A percentile compares a stretch with the other conserved stretches of the same genome.
phyloP scores from a whole-genome alignment of 179 eudicot genomes.

The Silene noctiflora region DNA sequence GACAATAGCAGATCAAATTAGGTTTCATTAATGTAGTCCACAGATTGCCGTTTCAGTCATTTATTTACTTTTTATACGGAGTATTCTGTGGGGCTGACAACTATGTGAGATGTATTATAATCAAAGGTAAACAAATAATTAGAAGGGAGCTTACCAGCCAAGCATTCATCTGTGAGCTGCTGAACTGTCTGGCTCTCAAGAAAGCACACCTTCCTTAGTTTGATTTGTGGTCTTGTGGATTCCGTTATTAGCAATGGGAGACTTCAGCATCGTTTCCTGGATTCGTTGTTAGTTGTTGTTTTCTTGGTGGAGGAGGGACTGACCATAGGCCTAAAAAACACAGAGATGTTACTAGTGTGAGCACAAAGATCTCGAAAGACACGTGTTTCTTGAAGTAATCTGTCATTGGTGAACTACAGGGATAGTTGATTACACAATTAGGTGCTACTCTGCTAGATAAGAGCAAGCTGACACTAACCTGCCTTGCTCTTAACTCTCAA shows the following conservation, averaged over 20 bases:
- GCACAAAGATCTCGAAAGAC: not conserved
- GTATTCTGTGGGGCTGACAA: too few species aligned
- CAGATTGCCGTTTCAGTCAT: not conserved
- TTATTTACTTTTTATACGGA: too few species aligned
- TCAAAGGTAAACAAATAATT: too few species aligned
- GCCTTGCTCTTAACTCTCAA: too few species aligned
- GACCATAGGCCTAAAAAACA: too few species aligned
- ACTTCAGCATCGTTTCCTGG: not conserved
- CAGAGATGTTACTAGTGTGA: not conserved
- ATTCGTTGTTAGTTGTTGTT: not conserved
- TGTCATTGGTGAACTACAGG: too few species aligned
- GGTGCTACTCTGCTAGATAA: too few species aligned
- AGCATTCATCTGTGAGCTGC: not conserved
- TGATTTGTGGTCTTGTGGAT: not conserved
- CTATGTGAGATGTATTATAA: too few species aligned
- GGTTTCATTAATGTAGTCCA: not conserved
- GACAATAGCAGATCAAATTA: not conserved
- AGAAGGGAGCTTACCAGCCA: not conserved
- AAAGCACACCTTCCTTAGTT: not conserved
- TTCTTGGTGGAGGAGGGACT: too few species aligned
- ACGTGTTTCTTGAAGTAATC: too few species aligned
- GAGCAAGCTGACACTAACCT: too few species aligned
- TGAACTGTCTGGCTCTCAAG: not conserved
- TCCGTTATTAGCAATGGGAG: not conserved
- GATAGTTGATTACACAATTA: too few species aligned